A percentile compares a stretch with the other conserved stretches of the same genome.
Evolutionary conservation across 192 early-diverging fungal genomes (phyloP).

Genomic region (Anaeromyces robustus): DNA sequence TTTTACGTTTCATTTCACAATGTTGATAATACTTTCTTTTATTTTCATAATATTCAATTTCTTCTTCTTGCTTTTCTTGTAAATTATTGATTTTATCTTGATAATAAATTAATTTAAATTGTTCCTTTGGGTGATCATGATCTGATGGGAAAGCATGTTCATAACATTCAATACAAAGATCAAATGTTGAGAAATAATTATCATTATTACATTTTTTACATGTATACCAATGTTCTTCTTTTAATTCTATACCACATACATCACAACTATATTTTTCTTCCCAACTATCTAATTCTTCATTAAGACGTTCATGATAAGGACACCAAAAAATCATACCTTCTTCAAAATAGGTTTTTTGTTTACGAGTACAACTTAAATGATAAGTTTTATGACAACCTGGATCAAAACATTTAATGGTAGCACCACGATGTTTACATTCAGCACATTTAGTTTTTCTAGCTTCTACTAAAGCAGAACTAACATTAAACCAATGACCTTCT

Average conservation of each 20-base stretch:
- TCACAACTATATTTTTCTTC: slow-evolving; percentile 59
- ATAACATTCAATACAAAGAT: slow-evolving; percentile 34
- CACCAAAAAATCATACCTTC: slow-evolving; percentile 82
- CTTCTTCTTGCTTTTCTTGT: background rate
- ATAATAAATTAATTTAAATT: slow-evolving; percentile 3
- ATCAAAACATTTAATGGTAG: slow-evolving; percentile 79
- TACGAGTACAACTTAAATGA: slow-evolving; percentile 64
- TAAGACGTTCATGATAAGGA: slow-evolving; percentile 39
- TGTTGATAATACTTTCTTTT: background rate
- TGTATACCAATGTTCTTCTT: slow-evolving; percentile 41
- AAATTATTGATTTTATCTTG: background rate
- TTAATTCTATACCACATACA: slow-evolving; percentile 30
- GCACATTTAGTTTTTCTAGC: slow-evolving; percentile 52
- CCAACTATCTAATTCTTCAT: slow-evolving; percentile 23
- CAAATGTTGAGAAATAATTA: slow-evolving; percentile 53
- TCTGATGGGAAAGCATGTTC: slow-evolving; percentile 4
- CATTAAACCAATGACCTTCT: slow-evolving; percentile 68
- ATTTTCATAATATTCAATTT: background rate
- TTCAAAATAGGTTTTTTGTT: slow-evolving; percentile 50
- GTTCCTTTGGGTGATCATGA: slow-evolving; percentile 24
- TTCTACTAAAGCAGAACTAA: slow-evolving; percentile 53
- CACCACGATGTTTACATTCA: slow-evolving; percentile 61
- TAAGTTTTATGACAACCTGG: slow-evolving; percentile 65
- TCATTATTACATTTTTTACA: slow-evolving; percentile 36
- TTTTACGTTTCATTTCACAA: background rate